These are phyloP conservation scores for Gossypium turneri DNA, from an alignment of 345 rosid genomes.

Conservation along the genomic window DNA sequence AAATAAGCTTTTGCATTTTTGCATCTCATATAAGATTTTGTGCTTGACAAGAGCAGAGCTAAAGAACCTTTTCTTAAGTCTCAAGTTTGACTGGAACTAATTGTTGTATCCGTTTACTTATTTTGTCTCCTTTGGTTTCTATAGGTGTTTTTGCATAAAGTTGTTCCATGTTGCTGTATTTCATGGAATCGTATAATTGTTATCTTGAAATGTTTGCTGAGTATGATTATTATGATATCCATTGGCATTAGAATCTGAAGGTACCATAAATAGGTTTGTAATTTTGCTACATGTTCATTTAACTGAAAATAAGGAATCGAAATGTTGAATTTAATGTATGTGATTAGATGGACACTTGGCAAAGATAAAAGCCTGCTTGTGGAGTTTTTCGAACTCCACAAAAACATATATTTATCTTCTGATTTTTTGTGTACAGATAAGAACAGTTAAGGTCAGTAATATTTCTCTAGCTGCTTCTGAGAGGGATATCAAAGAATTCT, in stretches of 20 bases:
- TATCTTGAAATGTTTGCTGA: background rate
- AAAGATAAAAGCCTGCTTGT: background rate
- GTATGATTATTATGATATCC: background rate
- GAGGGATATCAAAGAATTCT: slow-evolving; percentile 43
- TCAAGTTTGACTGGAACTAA: background rate
- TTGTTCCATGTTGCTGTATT: background rate
- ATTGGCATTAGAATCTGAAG: background rate
- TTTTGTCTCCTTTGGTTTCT: background rate
- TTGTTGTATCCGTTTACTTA: background rate
- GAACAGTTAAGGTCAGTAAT: slow-evolving; percentile 47
- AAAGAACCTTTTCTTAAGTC: background rate
- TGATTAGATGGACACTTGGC: background rate
- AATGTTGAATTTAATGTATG: background rate
- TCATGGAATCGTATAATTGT: background rate
- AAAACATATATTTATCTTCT: background rate
- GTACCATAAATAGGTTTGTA: background rate
- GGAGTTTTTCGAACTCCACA: background rate
- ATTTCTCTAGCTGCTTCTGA: slow-evolving; percentile 34
- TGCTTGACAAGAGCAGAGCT: background rate
- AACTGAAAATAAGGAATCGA: background rate
- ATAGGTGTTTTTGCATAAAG: background rate
- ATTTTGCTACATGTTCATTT: background rate
- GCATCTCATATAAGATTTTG: background rate
- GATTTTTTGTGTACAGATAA: slow-evolving; percentile 28
- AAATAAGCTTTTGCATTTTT: background rate